Evolutionary conservation across 2,329 filamentous ascomycete species (phyloP).

Genomic region (Pseudogymnoascus sp.): DNA sequence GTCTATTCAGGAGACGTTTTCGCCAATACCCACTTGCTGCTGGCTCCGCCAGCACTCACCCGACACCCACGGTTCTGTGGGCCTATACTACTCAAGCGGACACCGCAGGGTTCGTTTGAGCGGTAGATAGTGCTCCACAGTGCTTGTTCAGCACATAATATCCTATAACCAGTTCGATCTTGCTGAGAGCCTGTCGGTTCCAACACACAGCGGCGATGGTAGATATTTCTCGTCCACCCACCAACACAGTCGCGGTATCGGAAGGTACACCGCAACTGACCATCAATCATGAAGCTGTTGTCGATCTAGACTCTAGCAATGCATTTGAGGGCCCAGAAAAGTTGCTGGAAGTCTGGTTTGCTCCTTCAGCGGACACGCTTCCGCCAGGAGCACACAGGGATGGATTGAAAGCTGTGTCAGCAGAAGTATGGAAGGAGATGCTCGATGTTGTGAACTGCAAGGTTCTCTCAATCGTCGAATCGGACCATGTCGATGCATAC

Average conservation of each 20-base stretch:
- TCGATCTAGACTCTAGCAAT: conserved; percentile 88
- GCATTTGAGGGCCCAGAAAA: conserved; percentile 99
- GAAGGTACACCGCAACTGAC: conserved; percentile 81
- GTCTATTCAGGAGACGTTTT: conserved; percentile 56
- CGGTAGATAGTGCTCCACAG: conserved; percentile 94
- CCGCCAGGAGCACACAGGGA: conserved; percentile 32
- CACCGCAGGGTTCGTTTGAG: conserved; percentile 94
- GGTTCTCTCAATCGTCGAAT: conserved; percentile 87
- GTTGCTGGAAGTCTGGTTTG: conserved; percentile 97
- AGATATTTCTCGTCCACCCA: conserved; percentile 67
- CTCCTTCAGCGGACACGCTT: conserved; percentile 64
- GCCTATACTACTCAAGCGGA: conserved; percentile 95
- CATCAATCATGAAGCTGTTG: conserved; percentile 91
- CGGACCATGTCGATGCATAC: conserved; percentile 91
- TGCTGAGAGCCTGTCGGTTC: conserved; percentile 3
- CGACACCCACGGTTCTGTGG: conserved; percentile 62
- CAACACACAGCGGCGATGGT: conserved; percentile 59
- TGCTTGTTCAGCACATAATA: conserved; percentile 31
- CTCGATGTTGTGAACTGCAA: conserved; percentile 98
- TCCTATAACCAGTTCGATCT: not conserved
- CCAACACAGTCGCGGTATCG: conserved; percentile 76
- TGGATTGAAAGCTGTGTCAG: conserved; percentile 77
- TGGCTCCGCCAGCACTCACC: conserved; percentile 77
- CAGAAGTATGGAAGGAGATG: conserved; percentile 90
- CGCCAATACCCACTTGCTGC: conserved; percentile 50